Percentiles rank a stretch among this genome's conserved stretches.
phyloP scores from a whole-genome alignment of 1,284 basidiomycete species.

The Irpex rosettiformis region DNA sequence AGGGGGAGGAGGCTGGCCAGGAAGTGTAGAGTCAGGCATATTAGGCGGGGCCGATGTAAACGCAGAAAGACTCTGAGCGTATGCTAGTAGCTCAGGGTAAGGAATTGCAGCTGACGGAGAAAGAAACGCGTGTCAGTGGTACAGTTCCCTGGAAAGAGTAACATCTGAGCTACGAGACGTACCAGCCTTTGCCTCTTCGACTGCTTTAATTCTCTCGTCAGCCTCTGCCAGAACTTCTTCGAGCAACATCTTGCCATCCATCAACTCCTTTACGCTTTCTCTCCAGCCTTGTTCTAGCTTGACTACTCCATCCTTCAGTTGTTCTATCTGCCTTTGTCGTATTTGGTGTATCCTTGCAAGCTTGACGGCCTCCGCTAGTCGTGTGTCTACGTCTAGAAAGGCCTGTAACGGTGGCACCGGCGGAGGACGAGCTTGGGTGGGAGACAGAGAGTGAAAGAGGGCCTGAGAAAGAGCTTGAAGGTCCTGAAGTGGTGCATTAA shows the following conservation, averaged over 20 bases:
- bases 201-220: constrained; percentile 62
- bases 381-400: constrained; percentile 58
- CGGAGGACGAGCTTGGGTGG: constrained; percentile 56
- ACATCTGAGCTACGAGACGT: constrained; percentile 16
- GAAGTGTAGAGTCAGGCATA: constrained; percentile 66
- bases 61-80: constrained; percentile 75
- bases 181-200: constrained; percentile 72
- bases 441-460: constrained; percentile 70
- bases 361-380: constrained; percentile 58
- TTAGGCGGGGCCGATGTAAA: constrained; percentile 84
- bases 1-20: constrained; percentile 68
- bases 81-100: constrained; percentile 75
- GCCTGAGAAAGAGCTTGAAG: constrained; percentile 63
- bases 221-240: constrained; percentile 69
- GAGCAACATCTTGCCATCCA: constrained; percentile 60
- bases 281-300: constrained; percentile 65
- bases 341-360: constrained; percentile 70
- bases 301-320: constrained; percentile 63
- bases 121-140: neutral
- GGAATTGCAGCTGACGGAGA: constrained; percentile 60
- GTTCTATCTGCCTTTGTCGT: constrained; percentile 69
- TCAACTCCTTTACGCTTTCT: constrained; percentile 57
- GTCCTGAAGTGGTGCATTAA: constrained; percentile 61
- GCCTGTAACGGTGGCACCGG: constrained; percentile 57
- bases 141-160: neutral